phyloP scores from a whole-genome alignment of 164 flowering plant genomes.

The Chimonanthus praecox region DNA sequence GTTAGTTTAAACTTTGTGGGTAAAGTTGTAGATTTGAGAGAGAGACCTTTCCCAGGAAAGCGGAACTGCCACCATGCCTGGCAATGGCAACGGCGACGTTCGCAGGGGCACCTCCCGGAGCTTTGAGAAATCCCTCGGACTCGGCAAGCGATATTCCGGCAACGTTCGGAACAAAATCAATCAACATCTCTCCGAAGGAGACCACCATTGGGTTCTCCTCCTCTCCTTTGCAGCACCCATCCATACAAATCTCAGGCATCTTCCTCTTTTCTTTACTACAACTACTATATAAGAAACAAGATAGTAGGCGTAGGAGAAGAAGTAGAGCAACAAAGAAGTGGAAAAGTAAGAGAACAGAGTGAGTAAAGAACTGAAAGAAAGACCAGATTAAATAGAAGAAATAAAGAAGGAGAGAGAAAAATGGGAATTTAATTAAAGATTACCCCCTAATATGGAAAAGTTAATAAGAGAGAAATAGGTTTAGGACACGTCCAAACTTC shows the following conservation, averaged over 20 bases:
- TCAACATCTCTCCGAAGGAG: constrained; percentile 9
- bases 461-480: too few species aligned
- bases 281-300: background rate
- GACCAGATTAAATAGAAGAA: background rate
- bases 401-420: background rate
- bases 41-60: constrained; percentile 64
- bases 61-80: constrained; percentile 61
- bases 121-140: constrained; percentile 53
- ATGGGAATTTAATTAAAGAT: background rate
- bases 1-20: background rate
- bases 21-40: background rate
- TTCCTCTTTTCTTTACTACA: background rate
- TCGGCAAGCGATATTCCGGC: constrained; percentile 72
- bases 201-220: constrained; percentile 38
- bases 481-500: background rate
- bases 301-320: background rate
- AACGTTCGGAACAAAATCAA: constrained; percentile 60
- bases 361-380: background rate
- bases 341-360: background rate
- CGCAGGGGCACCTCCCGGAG: constrained; percentile 86
- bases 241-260: background rate
- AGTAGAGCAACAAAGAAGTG: background rate
- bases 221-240: background rate
- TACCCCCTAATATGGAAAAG: background rate
- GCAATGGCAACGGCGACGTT: constrained; percentile 70